Evolutionary conservation across 2,329 filamentous ascomycete species (phyloP).

Genomic region (Cladophialophora yegresii): DNA sequence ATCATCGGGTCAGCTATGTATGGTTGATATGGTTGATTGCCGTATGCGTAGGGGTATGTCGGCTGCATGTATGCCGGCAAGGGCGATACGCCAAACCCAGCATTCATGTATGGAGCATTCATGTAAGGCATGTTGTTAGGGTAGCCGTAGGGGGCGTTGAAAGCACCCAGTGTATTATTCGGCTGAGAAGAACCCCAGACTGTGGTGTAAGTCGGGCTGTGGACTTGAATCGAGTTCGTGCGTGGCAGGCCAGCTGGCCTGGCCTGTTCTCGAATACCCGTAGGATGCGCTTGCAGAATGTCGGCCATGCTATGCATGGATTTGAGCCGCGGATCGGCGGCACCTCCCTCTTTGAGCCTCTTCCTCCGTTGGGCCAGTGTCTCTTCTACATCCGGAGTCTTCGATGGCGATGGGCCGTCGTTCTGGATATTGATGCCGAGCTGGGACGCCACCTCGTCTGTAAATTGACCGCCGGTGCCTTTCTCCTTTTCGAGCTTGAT

Average conservation of each 20-base stretch:
- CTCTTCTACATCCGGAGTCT: conserved; percentile 44
- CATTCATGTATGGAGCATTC: conserved; percentile 24
- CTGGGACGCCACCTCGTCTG: conserved; percentile 47
- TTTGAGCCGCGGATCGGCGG: conserved; percentile 34
- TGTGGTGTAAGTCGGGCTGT: conserved; percentile 14
- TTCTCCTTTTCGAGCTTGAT: conserved; percentile 43
- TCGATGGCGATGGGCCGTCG: conserved; percentile 33
- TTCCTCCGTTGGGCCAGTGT: conserved; percentile 51
- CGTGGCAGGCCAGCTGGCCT: conserved; percentile 20
- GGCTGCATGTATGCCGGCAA: conserved; percentile 33
- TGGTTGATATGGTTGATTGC: conserved; percentile 22
- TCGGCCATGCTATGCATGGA: conserved; percentile 51
- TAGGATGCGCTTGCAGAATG: conserved; percentile 58
- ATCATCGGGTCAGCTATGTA: conserved; percentile 37
- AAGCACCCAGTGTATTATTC: conserved; percentile 17
- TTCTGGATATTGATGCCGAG: conserved; percentile 40
- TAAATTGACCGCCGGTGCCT: conserved; percentile 45
- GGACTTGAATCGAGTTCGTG: conserved; percentile 2
- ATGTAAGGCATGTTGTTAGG: conserved; percentile 24
- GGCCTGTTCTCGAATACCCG: conserved; percentile 33
- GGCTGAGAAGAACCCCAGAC: conserved; percentile 23
- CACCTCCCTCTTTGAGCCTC: conserved; percentile 48
- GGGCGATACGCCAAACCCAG: conserved; percentile 21
- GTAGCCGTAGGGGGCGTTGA: conserved; percentile 18
- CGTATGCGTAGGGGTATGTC: conserved; percentile 26